Percentiles rank a stretch among this genome's conserved stretches.
Conservation (phyloP, 805 yeast genomes). For the Saccharomycopsis fermentans region DNA sequence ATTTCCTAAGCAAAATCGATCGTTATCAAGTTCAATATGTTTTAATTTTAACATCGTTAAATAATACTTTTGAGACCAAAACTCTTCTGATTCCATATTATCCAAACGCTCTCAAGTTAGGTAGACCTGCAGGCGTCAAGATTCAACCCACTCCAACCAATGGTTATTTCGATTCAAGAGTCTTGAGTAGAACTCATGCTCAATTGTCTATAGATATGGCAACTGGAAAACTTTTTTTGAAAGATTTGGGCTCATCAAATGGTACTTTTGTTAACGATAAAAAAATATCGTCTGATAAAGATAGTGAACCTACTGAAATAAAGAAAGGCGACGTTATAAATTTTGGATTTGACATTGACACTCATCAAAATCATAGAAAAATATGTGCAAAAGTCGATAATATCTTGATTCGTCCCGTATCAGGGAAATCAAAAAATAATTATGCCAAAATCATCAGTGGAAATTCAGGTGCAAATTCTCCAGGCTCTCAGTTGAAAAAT, state of each 20-base stretch:
- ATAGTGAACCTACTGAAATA: slow-evolving; percentile 46
- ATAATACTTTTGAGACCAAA: slow-evolving; percentile 75
- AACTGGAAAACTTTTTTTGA: slow-evolving; percentile 58
- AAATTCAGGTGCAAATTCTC: neutral
- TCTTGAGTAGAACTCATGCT: slow-evolving; percentile 89
- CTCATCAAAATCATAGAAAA: slow-evolving; percentile 55
- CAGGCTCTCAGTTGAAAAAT: neutral
- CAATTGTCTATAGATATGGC: slow-evolving; percentile 64
- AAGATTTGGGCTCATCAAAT: slow-evolving; percentile 84
- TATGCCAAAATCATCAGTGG: slow-evolving; percentile 18
- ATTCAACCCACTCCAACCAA: slow-evolving; percentile 54
- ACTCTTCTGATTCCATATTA: slow-evolving; percentile 65
- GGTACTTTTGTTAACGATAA: slow-evolving; percentile 85
- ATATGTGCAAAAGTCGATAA: slow-evolving; percentile 78
- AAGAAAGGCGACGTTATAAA: slow-evolving; percentile 82
- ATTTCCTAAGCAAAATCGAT: slow-evolving; percentile 8
- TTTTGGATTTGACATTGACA: slow-evolving; percentile 81
- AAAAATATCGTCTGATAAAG: slow-evolving; percentile 48
- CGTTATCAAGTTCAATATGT: slow-evolving; percentile 32
- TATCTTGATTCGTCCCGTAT: slow-evolving; percentile 38
- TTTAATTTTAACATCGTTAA: slow-evolving; percentile 65
- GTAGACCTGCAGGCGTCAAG: slow-evolving; percentile 69
- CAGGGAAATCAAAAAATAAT: slow-evolving; percentile 20
- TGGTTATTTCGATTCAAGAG: slow-evolving; percentile 91
- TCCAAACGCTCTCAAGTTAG: slow-evolving; percentile 80